Evolutionary conservation across 108 stramenopile species (phyloP).

Genomic region (Cyclotella cryptica): DNA sequence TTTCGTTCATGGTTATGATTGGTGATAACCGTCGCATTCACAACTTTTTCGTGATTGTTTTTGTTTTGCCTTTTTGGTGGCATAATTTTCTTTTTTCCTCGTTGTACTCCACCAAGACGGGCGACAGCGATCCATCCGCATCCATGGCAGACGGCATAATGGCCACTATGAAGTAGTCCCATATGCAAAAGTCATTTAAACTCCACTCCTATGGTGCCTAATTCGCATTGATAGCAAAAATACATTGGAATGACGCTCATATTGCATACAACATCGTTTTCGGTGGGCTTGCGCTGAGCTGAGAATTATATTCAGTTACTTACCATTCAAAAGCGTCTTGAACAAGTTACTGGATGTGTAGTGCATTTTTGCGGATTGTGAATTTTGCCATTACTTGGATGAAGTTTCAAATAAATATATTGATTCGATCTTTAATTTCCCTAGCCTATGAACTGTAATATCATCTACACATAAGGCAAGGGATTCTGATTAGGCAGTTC

Average conservation of each 20-base stretch:
- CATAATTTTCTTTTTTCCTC: not conserved
- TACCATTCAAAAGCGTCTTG: too few species aligned
- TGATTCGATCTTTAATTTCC: too few species aligned
- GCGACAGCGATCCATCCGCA: slow-evolving; percentile 42
- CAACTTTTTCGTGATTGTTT: not conserved
- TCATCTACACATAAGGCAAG: too few species aligned
- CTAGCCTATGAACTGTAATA: too few species aligned
- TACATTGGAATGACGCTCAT: not conserved
- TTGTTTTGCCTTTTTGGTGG: not conserved
- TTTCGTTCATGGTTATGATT: not conserved
- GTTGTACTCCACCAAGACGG: not conserved
- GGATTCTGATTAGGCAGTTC: too few species aligned
- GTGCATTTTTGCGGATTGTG: too few species aligned
- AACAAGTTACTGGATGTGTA: too few species aligned
- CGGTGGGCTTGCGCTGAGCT: too few species aligned
- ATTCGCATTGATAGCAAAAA: not conserved
- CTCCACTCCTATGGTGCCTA: not conserved
- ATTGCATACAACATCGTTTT: not conserved
- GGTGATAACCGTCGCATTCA: not conserved
- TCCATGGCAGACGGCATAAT: slow-evolving; percentile 47
- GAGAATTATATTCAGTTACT: too few species aligned
- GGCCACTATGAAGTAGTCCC: slow-evolving; percentile 41
- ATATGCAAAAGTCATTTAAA: not conserved
- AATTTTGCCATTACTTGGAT: too few species aligned
- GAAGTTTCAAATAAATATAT: too few species aligned